Conservation (phyloP, 257 asterid genomes). For the Catharanthus roseus region DNA sequence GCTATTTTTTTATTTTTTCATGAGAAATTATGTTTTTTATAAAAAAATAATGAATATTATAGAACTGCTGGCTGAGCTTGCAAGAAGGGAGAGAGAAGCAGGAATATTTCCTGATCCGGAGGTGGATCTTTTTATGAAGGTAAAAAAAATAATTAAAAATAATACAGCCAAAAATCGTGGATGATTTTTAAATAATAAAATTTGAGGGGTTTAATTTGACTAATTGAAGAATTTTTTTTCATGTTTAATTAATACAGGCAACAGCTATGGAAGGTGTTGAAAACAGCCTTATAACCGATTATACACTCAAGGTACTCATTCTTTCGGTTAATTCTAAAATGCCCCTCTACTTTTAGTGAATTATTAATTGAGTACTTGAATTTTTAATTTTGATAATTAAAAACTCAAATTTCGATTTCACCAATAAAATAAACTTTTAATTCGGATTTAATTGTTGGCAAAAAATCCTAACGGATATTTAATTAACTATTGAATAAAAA, state of each 20-base stretch:
- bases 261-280: conserved; percentile 50
- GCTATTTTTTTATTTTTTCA: no score
- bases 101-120: conserved; percentile 51
- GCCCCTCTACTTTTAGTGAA: no score
- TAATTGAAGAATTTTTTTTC: no score
- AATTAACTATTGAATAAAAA: no score
- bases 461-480: no score
- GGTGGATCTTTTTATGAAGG: conserved; percentile 63
- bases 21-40: no score
- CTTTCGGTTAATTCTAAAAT: no score
- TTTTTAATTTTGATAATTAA: no score
- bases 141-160: conserved; percentile 14
- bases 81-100: conserved; percentile 51
- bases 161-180: background rate
- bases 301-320: conserved; percentile 55
- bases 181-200: background rate
- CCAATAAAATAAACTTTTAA: no score
- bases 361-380: no score
- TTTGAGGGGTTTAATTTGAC: background rate
- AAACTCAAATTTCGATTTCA: no score
- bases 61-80: conserved; percentile 55
- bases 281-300: conserved; percentile 52
- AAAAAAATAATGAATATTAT: background rate
- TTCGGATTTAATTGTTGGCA: no score
- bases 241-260: conserved; percentile 30